Base-by-base conservation (phyloP, 345 rosid species). In the Hevea brasiliensis region DNA sequence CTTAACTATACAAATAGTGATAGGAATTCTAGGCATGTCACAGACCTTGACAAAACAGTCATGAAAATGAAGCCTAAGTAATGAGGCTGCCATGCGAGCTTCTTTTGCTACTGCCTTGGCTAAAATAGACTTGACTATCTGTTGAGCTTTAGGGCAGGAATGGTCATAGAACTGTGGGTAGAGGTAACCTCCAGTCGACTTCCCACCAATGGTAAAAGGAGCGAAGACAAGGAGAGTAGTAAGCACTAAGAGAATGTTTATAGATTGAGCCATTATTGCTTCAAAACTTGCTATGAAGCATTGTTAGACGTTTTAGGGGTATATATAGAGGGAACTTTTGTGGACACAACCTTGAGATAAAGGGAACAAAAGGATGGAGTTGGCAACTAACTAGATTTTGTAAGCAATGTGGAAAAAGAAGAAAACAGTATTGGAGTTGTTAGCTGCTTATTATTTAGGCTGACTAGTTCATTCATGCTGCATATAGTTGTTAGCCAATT, bases 141-240 rank as follows among this genome's bases (percentile, higher is more conserved):
- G 62, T 18, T 64, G 75, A 57, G 82, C 82, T 23, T 59, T 29
- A 0, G 82, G 82, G 57, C 82, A 79, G 2, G 82, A 79, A 42
- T 53, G 66, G 72, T 74, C 71, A 65, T 79, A 79, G 47, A 70
- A 79, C 62, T 79, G 82, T 2, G 82, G 82, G 62, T 9, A 72
- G 29, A 76, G 79, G 79, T 76, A 81, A 15, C 84, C 85, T 23
- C 73, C 85, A 57, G 18, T n/a, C 42, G 70, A 71, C 73, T 76
- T 76, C 41, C 67, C 67, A 18, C 80, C 74, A 63, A 87, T 65
- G 73, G 85, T 84, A 50, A 84, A 79, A 35, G 95, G 89, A 55
- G 78, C 67, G 62, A 84, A 29, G 67, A 85, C 84, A 67, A 94
- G 74, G 27, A 93, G 82, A 77, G 85, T 68, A 77, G 85, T 69